A percentile compares a stretch with the other conserved stretches of the same genome.
Evolutionary conservation across 495 filamentous ascomycete species (phyloP).

Genomic region (Talaromyces ruber): DNA sequence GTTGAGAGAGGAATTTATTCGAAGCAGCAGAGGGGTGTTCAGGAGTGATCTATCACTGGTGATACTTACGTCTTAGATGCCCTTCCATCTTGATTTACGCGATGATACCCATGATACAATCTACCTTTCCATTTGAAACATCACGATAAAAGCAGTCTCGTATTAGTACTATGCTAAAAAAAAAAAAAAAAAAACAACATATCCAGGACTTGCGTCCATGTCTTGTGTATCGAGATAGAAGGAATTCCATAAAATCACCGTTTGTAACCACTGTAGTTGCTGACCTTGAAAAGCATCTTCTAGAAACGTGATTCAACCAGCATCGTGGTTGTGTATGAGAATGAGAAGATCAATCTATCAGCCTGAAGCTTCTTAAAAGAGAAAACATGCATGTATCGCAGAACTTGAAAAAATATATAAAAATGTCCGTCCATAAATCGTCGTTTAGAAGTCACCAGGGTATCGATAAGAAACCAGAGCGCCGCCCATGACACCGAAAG

Average conservation of each 20-base stretch:
- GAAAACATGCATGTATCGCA: neutral
- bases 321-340: neutral
- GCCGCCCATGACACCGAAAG: constrained; percentile 4
- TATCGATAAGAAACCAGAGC: constrained; percentile 2
- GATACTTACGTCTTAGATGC: neutral
- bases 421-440: neutral
- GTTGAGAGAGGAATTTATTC: constrained; percentile 31
- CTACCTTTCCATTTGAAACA: neutral
- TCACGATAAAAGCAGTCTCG: neutral
- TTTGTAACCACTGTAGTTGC: neutral
- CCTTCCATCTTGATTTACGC: neutral
- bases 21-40: constrained; percentile 9
- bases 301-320: constrained; percentile 1
- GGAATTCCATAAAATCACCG: neutral
- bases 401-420: neutral
- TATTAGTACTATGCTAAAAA: neutral
- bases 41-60: neutral
- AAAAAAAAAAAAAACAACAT: neutral
- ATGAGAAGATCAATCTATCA: neutral
- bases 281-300: neutral
- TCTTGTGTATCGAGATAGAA: neutral
- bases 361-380: neutral
- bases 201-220: constrained; percentile 4
- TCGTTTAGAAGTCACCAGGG: neutral
- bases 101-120: constrained; percentile 1